These are phyloP conservation scores for Rhizopus microsporus DNA, from an alignment of 371 early-diverging fungal genomes.

Conservation along the genomic window DNA sequence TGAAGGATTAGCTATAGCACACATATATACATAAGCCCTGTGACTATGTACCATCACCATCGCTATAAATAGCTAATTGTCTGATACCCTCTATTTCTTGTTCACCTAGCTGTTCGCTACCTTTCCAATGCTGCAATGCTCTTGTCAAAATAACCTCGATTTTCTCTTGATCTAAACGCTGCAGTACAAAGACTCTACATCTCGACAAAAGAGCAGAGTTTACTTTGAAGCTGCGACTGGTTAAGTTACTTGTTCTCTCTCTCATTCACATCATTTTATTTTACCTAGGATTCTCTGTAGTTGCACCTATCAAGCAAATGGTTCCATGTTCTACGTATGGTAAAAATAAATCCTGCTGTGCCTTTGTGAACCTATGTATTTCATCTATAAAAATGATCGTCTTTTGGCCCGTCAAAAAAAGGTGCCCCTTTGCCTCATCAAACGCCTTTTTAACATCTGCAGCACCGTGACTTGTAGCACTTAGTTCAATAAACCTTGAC, in stretches of 20 bases:
- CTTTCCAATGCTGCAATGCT: slow-evolving; percentile 55
- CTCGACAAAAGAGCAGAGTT: slow-evolving; percentile 82
- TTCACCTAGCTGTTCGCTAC: slow-evolving; percentile 5
- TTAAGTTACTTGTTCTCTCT: background rate
- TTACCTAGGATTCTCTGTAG: slow-evolving; percentile 88
- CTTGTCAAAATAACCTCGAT: slow-evolving; percentile 61
- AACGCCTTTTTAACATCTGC: slow-evolving; percentile 69
- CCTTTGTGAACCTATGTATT: slow-evolving; percentile 87
- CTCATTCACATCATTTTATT: background rate
- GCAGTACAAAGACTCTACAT: slow-evolving; percentile 76
- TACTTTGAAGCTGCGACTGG: slow-evolving; percentile 61
- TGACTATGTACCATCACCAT: slow-evolving; percentile 64
- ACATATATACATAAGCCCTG: background rate
- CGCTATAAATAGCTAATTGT: slow-evolving; percentile 60
- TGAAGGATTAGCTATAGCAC: background rate
- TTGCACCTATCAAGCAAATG: slow-evolving; percentile 80
- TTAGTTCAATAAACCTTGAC: slow-evolving; percentile 70
- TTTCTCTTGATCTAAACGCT: slow-evolving; percentile 60
- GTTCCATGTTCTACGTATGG: slow-evolving; percentile 82
- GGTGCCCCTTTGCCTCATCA: slow-evolving; percentile 69
- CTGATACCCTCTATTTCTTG: slow-evolving; percentile 31
- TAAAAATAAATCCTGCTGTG: slow-evolving; percentile 86
- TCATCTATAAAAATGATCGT: slow-evolving; percentile 86
- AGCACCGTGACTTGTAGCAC: slow-evolving; percentile 70
- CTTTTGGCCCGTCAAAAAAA: slow-evolving; percentile 57